A percentile compares a stretch with the other conserved stretches of the same genome.
Evolutionary conservation across 2,329 filamentous ascomycete genomes (phyloP).

Genomic region (Bipolaris gigantea): DNA sequence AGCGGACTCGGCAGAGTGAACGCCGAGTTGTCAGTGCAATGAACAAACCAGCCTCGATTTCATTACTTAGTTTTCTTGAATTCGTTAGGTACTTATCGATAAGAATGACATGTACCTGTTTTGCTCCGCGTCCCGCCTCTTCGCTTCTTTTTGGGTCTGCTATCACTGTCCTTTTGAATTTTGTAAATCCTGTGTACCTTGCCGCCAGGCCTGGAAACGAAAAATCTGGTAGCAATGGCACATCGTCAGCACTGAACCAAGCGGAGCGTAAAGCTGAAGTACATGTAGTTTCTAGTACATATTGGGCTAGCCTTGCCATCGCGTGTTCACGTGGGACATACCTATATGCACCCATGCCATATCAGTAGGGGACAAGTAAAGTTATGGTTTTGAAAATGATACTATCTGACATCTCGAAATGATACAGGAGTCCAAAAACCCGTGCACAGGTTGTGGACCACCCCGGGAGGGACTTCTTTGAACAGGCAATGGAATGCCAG

Average conservation of each 20-base stretch:
- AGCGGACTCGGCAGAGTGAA: neutral
- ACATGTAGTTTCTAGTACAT: neutral
- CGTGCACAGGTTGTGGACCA: too few relatives aligned
- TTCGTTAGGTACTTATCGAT: neutral
- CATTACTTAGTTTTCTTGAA: conserved; percentile 4
- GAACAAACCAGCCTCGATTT: conserved; percentile 8
- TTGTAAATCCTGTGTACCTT: neutral
- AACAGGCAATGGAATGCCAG: neutral
- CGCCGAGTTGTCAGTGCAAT: neutral
- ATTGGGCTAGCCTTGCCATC: conserved; percentile 1
- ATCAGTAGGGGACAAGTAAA: neutral
- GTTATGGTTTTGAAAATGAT: neutral
- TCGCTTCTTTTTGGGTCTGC: conserved; percentile 24
- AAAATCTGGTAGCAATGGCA: neutral
- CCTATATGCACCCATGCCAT: neutral
- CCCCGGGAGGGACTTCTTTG: neutral
- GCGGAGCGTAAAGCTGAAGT: neutral
- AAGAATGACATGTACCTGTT: conserved; percentile 20
- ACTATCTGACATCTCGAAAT: neutral
- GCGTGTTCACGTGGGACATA: conserved; percentile 4
- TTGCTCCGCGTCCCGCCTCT: conserved; percentile 29
- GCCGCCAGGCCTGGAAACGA: neutral
- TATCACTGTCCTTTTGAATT: conserved; percentile 2
- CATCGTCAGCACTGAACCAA: neutral
- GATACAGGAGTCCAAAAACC: neutral